These are phyloP conservation scores for Hyaloscypha hepaticicola DNA, from an alignment of 495 filamentous ascomycete species.

Conservation along the genomic window DNA sequence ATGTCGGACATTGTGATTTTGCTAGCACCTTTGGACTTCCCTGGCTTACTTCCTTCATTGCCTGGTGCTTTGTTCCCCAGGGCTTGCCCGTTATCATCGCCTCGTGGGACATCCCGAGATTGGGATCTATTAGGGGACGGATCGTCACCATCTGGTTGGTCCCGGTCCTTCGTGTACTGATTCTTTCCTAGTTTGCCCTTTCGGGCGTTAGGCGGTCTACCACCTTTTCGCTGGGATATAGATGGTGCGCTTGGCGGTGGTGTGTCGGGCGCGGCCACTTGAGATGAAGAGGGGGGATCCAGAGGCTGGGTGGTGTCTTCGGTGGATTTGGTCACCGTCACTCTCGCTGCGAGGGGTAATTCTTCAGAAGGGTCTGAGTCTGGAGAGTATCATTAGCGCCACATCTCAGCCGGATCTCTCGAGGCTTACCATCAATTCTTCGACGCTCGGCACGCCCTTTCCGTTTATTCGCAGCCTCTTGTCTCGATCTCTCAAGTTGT, in stretches of 20 bases:
- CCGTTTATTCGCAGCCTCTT: conserved; percentile 69
- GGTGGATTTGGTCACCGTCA: conserved; percentile 35
- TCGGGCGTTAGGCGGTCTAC: conserved; percentile 60
- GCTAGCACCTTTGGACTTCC: conserved; percentile 46
- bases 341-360: conserved; percentile 46
- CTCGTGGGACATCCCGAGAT: conserved; percentile 55
- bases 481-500: conserved; percentile 64
- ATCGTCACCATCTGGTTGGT: conserved; percentile 54
- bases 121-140: conserved; percentile 64
- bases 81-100: conserved; percentile 25
- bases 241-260: conserved; percentile 40
- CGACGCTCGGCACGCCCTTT: conserved; percentile 73
- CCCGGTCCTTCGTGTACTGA: conserved; percentile 79
- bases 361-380: conserved; percentile 64
- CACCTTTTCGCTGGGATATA: conserved; percentile 52
- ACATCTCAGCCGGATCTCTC: conserved; percentile 20
- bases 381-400: conserved; percentile 38
- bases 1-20: conserved; percentile 89
- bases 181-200: conserved; percentile 75
- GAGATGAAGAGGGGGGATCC: conserved; percentile 29
- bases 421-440: conserved; percentile 68
- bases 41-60: conserved; percentile 31
- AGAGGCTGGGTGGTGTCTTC: conserved; percentile 24
- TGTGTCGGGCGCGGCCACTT: conserved; percentile 41
- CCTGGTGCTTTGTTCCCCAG: conserved; percentile 29